Base-by-base conservation (phyloP, 2,329 filamentous ascomycete genomes). In the Dothidotthia symphoricarpi region DNA sequence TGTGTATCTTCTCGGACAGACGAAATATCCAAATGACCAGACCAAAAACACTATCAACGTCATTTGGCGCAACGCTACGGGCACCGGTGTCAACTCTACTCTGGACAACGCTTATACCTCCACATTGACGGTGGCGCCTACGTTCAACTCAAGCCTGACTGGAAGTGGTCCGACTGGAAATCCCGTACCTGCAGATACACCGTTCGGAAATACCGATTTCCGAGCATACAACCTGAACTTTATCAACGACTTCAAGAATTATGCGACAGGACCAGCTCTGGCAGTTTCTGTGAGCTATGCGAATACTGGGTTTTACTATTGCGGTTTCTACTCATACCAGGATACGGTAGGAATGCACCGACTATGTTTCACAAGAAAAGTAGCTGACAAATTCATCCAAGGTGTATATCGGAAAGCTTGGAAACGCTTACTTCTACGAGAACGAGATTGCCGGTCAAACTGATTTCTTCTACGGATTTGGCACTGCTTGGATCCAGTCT, bases 401-500 rank as follows among this genome's bases (percentile, higher is more conserved):
- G 49, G 45, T 53, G 3, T 85, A 84, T 50, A 60, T 85, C 12
- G 82, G 82, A 36, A 85, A 85, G 56, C 68, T 83, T 1, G 82
- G 77, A 19, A 84, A 83, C 47, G 76, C 76, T 0, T 85, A 83
- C 63, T 81, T 86, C 61, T 74, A 80, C 57, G 69, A 75, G 24
- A 74, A 68, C 36, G 73, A 79, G 24, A 72, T 85, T 4, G 82
- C 78, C 0, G 82, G 82, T 0, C 72, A 85, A 55, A 84, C 80
- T 0, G 83, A 86, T 51, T 85, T 85, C 64, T 67, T 85, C 14
- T 85, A 84, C 54, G 81, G 81, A 7, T 84, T 84, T 53, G 82
- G 81, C 16, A 85, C 81, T 0, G 71, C 77, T 3, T 85, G 76
- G 72, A 70, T 84, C 27, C 71, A 79, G 38, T 67, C 71, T 3